Evolutionary conservation across 148 eudicot genomes (phyloP).

Genomic region (Mesembryanthemum crystallinum): DNA sequence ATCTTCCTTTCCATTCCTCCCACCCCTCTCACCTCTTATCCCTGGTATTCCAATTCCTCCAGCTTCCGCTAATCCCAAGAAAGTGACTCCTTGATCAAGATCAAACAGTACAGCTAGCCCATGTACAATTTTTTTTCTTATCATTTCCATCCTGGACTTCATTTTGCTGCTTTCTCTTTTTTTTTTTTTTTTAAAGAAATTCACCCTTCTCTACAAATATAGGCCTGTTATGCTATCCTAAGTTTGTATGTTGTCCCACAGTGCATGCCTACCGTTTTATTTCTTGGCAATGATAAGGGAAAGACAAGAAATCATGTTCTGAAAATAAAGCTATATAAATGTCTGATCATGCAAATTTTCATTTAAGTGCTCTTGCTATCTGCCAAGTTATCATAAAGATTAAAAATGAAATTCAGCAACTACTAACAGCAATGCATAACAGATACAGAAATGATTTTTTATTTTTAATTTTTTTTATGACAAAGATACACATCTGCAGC

Average conservation of each 20-base stretch:
- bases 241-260: neutral
- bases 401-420: neutral
- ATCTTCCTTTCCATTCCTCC: constrained; percentile 33
- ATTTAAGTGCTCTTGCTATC: neutral
- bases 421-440: neutral
- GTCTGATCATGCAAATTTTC: neutral
- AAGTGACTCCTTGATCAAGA: constrained; percentile 28
- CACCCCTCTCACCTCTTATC: constrained; percentile 38
- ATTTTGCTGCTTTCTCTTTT: neutral
- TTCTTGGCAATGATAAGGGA: neutral
- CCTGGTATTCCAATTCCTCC: constrained; percentile 37
- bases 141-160: neutral
- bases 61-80: constrained; percentile 14
- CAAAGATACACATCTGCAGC: too few species aligned
- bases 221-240: neutral
- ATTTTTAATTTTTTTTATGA: too few species aligned
- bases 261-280: neutral
- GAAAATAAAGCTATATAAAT: neutral
- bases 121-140: constrained; percentile 25
- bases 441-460: too few species aligned
- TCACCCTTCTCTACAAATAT: constrained; percentile 1
- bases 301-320: neutral
- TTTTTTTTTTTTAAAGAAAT: neutral
- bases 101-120: neutral
- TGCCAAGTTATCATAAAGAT: neutral